Conservation (phyloP, 2,329 filamentous ascomycete species). For the Macroventuria anomochaeta region DNA sequence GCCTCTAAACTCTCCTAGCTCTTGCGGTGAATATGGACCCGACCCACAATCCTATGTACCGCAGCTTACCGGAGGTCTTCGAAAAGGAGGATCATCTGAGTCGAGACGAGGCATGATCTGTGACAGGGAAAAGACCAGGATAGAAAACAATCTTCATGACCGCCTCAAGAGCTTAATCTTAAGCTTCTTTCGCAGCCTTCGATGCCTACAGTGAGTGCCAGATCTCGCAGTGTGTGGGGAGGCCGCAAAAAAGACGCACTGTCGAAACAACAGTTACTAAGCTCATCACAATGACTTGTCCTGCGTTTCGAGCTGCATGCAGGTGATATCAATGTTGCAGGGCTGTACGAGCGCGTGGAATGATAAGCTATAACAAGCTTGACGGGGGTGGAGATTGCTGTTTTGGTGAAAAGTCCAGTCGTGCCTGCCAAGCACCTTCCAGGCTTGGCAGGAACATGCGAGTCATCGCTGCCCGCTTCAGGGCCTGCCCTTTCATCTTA, state of each 20-base stretch:
- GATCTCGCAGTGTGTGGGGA: background rate
- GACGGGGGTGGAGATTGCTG: conserved; percentile 11
- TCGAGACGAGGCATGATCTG: background rate
- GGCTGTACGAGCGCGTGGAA: background rate
- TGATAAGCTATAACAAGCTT: conserved; percentile 6
- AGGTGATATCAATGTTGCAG: background rate
- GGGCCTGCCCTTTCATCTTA: conserved; percentile 9
- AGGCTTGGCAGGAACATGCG: conserved; percentile 4
- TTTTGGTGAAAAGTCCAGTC: conserved; percentile 1
- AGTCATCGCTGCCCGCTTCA: conserved; percentile 7
- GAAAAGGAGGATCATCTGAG: conserved; percentile 9
- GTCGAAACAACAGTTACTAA: background rate
- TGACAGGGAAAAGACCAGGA: background rate
- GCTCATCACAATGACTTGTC: background rate
- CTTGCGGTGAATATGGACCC: conserved; percentile 11
- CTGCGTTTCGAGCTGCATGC: background rate
- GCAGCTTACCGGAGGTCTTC: background rate
- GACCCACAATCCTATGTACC: conserved; percentile 2
- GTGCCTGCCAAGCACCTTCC: conserved; percentile 1
- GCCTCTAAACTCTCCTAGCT: conserved; percentile 16
- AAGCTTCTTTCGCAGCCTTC: background rate
- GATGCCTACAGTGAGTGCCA: background rate
- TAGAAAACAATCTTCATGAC: background rate
- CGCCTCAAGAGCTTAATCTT: background rate
- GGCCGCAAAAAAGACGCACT: background rate